Base-by-base conservation (phyloP, 257 asterid genomes). In the Rauvolfia tetraphylla region DNA sequence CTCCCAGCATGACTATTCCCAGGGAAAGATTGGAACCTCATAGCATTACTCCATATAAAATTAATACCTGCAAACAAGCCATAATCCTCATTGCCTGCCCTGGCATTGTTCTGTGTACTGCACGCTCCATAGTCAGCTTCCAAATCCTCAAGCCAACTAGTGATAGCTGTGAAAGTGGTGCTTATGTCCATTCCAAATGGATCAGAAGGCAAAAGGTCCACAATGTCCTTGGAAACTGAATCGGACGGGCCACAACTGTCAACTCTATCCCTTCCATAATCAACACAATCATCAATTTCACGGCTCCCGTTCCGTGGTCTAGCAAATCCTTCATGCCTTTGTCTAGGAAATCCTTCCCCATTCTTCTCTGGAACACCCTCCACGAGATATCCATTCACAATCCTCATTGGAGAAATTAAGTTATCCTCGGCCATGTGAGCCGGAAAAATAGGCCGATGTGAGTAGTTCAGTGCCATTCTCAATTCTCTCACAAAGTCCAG, bases 401-500 rank as follows among this genome's bases (percentile, higher is more conserved):
- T 84, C 82, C 93, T 86, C 88, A 90, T 58, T 6, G 96, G 93
- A 7, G 95, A 88, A 74, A 85, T 78, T 84, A 86, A 70, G 79
- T 83, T 90, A 67, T 91, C 90, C 80, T 90, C 98, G n/a, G 89
- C 83, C 29, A 79, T 76, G 73, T 81, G 90, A 31, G 90, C 83
- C 7, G 96, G 87, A 59, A 85, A 84, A 38, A 87, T 25, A 0
- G 91, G 93, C 72, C 89, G 78, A 76, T 87, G 97, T 0, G 96
- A 88, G 85, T 81, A 94, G 83, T 94, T 94, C 94, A 92, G 87
- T 72, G 97, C 97, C 98, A 94, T 94, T 84, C 84, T 89, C 84
- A 81, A 81, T 79, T 81, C 89, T 78, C 67, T 44, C 72, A 69
- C 75, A 78, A 82, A 76, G 36, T 73, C 82, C 54, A 80, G 78